Conservation (phyloP, 768 basidiomycete species). For the Boletus barrowsii region DNA sequence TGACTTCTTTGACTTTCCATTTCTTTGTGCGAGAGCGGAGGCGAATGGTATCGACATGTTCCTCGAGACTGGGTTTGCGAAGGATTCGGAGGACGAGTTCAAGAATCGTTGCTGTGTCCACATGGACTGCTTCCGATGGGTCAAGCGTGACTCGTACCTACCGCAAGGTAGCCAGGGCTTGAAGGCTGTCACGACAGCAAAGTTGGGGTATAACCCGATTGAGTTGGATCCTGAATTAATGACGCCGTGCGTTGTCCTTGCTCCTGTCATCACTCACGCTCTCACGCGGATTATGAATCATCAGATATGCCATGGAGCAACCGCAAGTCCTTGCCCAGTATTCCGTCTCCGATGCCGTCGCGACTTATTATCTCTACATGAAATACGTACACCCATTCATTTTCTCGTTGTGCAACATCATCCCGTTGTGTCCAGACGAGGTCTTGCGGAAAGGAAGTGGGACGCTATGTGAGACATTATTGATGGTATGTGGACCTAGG, state of each 20-base stretch:
- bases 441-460: slow-evolving; percentile 95
- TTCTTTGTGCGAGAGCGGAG: slow-evolving; percentile 81
- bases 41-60: slow-evolving; percentile 96
- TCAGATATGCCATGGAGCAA: slow-evolving; percentile 92
- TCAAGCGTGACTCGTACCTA: slow-evolving; percentile 96
- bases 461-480: slow-evolving; percentile 93
- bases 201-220: slow-evolving; percentile 94
- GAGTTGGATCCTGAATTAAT: slow-evolving; percentile 98
- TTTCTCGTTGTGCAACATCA: slow-evolving; percentile 98
- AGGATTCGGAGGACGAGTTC: slow-evolving; percentile 91
- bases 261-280: not conserved
- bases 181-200: slow-evolving; percentile 95
- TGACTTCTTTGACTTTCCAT: slow-evolving; percentile 99
- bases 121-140: slow-evolving; percentile 99
- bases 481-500: slow-evolving; percentile 69
- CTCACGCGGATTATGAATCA: not conserved
- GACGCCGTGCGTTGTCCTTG: slow-evolving; percentile 76
- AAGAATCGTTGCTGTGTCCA: slow-evolving; percentile 91
- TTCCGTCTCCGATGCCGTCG: slow-evolving; percentile 99
- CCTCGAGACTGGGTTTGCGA: slow-evolving; percentile 87
- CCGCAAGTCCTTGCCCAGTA: slow-evolving; percentile 94
- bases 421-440: slow-evolving; percentile 94
- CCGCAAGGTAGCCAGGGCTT: slow-evolving; percentile 98
- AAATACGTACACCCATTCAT: slow-evolving; percentile 99
- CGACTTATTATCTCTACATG: slow-evolving; percentile 99